Conservation (phyloP, 2,329 filamentous ascomycete genomes). For the Colletotrichum lindemuthianum region DNA sequence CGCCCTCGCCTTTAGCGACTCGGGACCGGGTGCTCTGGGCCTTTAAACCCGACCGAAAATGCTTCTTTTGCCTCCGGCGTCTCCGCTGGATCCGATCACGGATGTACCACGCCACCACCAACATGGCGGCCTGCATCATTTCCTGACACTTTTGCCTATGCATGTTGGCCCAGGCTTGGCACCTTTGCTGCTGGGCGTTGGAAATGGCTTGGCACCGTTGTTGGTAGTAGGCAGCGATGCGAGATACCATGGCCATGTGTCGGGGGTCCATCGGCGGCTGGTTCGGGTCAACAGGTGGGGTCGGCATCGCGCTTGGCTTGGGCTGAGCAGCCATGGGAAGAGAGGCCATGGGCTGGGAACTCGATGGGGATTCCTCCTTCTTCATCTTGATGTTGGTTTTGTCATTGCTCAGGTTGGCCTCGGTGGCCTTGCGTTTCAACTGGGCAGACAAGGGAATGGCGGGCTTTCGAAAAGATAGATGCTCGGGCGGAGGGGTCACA, state of each 20-base stretch:
- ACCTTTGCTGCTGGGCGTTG: slow-evolving; percentile 58
- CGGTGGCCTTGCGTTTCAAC: slow-evolving; percentile 36
- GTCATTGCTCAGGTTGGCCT: slow-evolving; percentile 18
- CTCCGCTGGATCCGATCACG: slow-evolving; percentile 57
- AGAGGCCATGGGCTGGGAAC: background rate
- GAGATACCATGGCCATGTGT: slow-evolving; percentile 57
- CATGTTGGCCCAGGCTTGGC: slow-evolving; percentile 58
- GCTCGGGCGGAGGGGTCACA: slow-evolving; percentile 52
- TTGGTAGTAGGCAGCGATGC: slow-evolving; percentile 60
- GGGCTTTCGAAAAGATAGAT: slow-evolving; percentile 44
- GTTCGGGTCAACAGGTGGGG: slow-evolving; percentile 8
- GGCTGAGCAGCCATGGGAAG: slow-evolving; percentile 8
- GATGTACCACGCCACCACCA: slow-evolving; percentile 61
- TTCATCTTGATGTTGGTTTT: slow-evolving; percentile 24
- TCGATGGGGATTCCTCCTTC: slow-evolving; percentile 21
- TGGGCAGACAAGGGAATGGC: slow-evolving; percentile 32
- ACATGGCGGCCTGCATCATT: slow-evolving; percentile 59
- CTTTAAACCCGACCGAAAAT: slow-evolving; percentile 52
- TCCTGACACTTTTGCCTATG: slow-evolving; percentile 59
- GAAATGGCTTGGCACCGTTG: slow-evolving; percentile 58
- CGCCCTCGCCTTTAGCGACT: slow-evolving; percentile 50
- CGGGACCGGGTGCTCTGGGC: slow-evolving; percentile 47
- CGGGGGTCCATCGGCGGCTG: slow-evolving; percentile 48
- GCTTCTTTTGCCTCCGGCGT: slow-evolving; percentile 51
- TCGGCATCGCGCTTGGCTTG: slow-evolving; percentile 17